phyloP scores from a whole-genome alignment of 768 basidiomycete genomes.

The Hebeloma cylindrosporum region DNA sequence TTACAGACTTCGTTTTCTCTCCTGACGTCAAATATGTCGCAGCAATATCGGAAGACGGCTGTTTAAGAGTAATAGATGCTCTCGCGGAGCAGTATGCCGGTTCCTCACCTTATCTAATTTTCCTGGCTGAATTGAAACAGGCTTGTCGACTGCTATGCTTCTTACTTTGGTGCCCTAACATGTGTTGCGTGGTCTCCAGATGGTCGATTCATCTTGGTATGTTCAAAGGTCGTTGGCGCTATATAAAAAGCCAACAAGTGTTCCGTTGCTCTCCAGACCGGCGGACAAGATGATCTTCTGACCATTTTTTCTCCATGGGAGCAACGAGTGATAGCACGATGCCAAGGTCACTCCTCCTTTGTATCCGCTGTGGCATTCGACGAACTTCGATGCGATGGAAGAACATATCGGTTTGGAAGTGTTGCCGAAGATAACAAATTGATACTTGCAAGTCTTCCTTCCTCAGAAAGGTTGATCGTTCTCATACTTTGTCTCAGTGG shows the following conservation, averaged over 20 bases:
- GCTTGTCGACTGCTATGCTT: slow-evolving; percentile 90
- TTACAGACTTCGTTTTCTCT: slow-evolving; percentile 85
- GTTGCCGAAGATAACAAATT: slow-evolving; percentile 97
- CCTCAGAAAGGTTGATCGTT: slow-evolving; percentile 1
- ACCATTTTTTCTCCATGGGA: slow-evolving; percentile 96
- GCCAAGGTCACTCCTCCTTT: slow-evolving; percentile 96
- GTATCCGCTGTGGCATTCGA: slow-evolving; percentile 91
- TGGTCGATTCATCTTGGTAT: slow-evolving; percentile 85
- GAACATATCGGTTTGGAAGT: slow-evolving; percentile 92
- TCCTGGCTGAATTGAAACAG: slow-evolving; percentile 37
- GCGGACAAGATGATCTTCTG: slow-evolving; percentile 94
- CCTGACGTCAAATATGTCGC: slow-evolving; percentile 91
- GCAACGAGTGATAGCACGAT: slow-evolving; percentile 89
- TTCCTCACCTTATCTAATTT: not conserved
- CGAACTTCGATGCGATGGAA: slow-evolving; percentile 79
- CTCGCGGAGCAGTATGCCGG: slow-evolving; percentile 74
- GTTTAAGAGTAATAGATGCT: slow-evolving; percentile 86
- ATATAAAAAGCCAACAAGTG: not conserved
- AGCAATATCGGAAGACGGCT: slow-evolving; percentile 90
- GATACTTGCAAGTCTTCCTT: slow-evolving; percentile 62
- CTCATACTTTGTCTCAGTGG: slow-evolving; percentile 56
- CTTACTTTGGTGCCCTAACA: slow-evolving; percentile 91
- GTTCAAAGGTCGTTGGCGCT: not conserved
- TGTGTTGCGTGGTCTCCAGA: slow-evolving; percentile 96
- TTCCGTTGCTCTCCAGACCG: slow-evolving; percentile 54